Base-by-base conservation (phyloP, 352 stramenopile genomes). In the Globisporangium okanoganense region DNA sequence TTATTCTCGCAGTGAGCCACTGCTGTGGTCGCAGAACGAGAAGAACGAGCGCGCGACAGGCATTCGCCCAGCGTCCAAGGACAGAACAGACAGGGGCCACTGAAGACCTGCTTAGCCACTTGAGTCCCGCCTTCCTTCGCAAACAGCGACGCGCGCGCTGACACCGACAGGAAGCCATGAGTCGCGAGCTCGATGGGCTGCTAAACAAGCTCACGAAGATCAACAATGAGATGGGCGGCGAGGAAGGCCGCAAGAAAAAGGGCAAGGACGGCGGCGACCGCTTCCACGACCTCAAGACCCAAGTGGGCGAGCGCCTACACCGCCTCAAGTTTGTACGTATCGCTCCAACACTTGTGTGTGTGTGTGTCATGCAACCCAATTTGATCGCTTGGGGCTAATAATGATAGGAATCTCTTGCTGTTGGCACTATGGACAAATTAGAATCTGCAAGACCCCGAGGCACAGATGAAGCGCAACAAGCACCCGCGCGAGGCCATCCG, bases 221-320 rank as follows among this genome's bases (percentile, higher is more conserved):
- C 62, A 90, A 95, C 62, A 72, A 86, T 36, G 80, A 94, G 53
- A 92, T 92, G 80, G 79, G 80, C 20, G 80, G 84, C 4, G 73
- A 90, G 8, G 82, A 92, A 24, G 71, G 79, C 35, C 84, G 84
- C 54, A 74, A 81, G 61, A 88, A 90, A 59, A 79, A 81, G 45
- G 85, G 66, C 54, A 79, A 82, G 53, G 82, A 85, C 62, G 79
- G 72, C 29, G 72, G 69, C 48, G 84, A 94, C 64, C 75, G 75
- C 38, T 92, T 95, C 65, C 79, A 92, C 61, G 83, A 94, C 29
- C 79, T 94, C 55, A 92, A 91, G 61, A 76, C 67, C 22, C 87
- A 90, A 67, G 83, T 94, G 59, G 76, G 73, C 53, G 86, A 94
- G 62, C 78, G 86, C 9, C 70, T 94, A 44, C 84, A 94, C 64